Percentiles rank a stretch among this genome's conserved stretches.
Evolutionary conservation across 2,329 filamentous ascomycete species (phyloP).

Genomic region (Botrytis paeoniae): DNA sequence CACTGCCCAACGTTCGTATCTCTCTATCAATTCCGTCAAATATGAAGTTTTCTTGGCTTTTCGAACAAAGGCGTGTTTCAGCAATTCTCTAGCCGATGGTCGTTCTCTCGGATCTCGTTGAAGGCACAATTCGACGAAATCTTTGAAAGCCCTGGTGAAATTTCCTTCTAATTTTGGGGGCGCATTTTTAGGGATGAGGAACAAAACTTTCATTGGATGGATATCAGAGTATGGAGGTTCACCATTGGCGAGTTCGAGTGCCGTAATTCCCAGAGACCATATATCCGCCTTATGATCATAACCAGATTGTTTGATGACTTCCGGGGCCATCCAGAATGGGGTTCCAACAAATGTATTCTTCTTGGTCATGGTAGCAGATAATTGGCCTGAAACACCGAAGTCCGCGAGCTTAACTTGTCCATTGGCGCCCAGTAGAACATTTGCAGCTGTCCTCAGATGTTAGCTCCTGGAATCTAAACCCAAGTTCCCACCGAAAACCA

Average conservation of each 20-base stretch:
- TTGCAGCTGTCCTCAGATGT: conserved; percentile 65
- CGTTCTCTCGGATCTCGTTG: conserved; percentile 86
- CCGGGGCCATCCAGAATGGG: conserved; percentile 98
- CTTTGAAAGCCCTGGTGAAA: conserved; percentile 79
- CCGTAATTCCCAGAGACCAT: conserved; percentile 94
- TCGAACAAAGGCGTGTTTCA: conserved; percentile 87
- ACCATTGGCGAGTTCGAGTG: conserved; percentile 84
- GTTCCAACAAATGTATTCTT: conserved; percentile 99
- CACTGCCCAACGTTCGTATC: conserved; percentile 82
- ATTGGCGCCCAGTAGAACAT: conserved; percentile 82
- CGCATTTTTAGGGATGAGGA: conserved; percentile 92
- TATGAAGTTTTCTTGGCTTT: conserved; percentile 95
- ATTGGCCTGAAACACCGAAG: conserved; percentile 93
- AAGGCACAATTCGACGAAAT: conserved; percentile 79
- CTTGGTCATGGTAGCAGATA: conserved; percentile 98
- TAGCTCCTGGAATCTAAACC: conserved; percentile 10
- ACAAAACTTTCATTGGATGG: conserved; percentile 97
- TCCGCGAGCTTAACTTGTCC: conserved; percentile 97
- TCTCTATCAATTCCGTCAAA: conserved; percentile 90
- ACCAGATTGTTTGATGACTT: conserved; percentile 97
- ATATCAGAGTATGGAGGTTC: conserved; percentile 95
- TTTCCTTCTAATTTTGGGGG: conserved; percentile 78
- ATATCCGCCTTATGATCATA: conserved; percentile 98
- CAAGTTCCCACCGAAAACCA: background rate
- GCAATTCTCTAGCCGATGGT: conserved; percentile 79